Base-by-base conservation (phyloP, 768 basidiomycete species). In the Collybia nuda region DNA sequence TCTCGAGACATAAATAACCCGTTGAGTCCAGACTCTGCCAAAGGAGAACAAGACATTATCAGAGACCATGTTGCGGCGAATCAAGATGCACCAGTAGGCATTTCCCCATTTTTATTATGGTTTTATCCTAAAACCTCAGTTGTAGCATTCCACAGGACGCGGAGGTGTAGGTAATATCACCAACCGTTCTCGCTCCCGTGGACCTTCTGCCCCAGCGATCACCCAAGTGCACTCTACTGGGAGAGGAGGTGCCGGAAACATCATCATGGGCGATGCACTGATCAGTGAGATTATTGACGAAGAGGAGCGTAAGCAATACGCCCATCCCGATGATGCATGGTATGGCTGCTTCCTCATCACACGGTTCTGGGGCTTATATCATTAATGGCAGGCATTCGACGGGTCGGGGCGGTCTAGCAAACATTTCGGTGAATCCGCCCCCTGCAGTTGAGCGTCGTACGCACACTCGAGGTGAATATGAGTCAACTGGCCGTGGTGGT, bases 141-240 rank as follows among this genome's bases (percentile, higher is more conserved):
- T 9, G 6, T 44, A 78, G 77, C 70, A 81, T 65, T 86, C 84
- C 15, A 73, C 75, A 19, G 87, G 87, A 5, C 79, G 86, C 19
- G 86, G 87, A 35, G 86, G 86, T 8, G 44, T 62, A 2, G 86
- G 87, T 8, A 88, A 88, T 58, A 82, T 88, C 24, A 60, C 68
- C 38, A 70, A 73, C 6, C 78, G 78, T 39, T 83, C 82, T 15
- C 78, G 76, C 23, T 84, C 83, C 23, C 78, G 79, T 17, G 78
- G 68, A 4, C 40, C 56, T 7, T 36, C 15, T 15, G 48, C 51
- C 6, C 28, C 51, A 6, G 51, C 40, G 18, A 37, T 24, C 11
- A 36, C 52, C 0, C 62, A 60, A 4, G 51, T 72, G 22, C 78
- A 79, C 53, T 81, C 81, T 32, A 74, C 73, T 1, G 86, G 86